Conservation (phyloP, 169 alveolate species). For the Perkinsus chesapeaki region DNA sequence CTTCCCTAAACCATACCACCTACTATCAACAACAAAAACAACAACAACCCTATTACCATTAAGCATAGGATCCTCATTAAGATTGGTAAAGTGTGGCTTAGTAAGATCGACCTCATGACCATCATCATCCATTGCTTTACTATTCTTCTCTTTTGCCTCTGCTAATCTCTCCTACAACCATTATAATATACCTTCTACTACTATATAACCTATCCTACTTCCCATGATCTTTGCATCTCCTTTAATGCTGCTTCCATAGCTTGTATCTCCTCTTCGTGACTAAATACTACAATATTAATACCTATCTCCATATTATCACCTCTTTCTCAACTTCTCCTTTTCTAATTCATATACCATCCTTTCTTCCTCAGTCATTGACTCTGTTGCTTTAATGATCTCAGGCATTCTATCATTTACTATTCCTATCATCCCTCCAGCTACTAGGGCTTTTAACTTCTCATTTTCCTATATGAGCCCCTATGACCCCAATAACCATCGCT, state of each 20-base stretch:
- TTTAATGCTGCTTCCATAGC: slow-evolving; percentile 39
- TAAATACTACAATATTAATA: neutral
- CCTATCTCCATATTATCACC: neutral
- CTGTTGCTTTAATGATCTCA: neutral
- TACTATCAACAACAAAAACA: neutral
- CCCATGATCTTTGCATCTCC: slow-evolving; percentile 26
- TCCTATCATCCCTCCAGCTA: slow-evolving; percentile 15
- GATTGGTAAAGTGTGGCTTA: slow-evolving; percentile 53
- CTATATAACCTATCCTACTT: neutral
- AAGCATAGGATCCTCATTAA: slow-evolving; percentile 78
- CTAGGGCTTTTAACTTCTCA: slow-evolving; percentile 35
- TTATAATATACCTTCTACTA: slow-evolving; percentile 19
- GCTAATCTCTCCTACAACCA: slow-evolving; percentile 35
- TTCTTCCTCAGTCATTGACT: neutral
- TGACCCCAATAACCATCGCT: neutral
- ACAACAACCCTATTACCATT: slow-evolving; percentile 29
- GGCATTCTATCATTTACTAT: neutral
- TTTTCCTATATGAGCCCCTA: slow-evolving; percentile 27
- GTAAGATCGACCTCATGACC: slow-evolving; percentile 38
- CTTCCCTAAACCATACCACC: slow-evolving; percentile 24
- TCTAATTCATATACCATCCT: slow-evolving; percentile 8
- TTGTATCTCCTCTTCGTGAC: slow-evolving; percentile 41
- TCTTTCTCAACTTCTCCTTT: slow-evolving; percentile 8
- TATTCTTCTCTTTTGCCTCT: slow-evolving; percentile 32
- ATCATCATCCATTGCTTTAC: slow-evolving; percentile 19